These are phyloP conservation scores for Hirsutella minnesotensis DNA, from an alignment of 2,329 filamentous ascomycete species.

Conservation along the genomic window DNA sequence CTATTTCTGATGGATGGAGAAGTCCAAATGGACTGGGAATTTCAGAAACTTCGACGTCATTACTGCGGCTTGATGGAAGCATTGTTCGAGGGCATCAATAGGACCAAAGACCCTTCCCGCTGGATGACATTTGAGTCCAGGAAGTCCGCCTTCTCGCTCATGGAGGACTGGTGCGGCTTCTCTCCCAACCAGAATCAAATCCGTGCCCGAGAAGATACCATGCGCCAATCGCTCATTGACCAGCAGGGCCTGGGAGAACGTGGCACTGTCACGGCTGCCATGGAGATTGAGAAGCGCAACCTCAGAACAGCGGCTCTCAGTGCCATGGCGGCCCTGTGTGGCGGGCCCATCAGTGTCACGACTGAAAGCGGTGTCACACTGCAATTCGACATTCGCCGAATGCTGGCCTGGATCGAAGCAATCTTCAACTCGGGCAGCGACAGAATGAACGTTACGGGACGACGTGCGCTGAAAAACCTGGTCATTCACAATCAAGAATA, in stretches of 20 bases:
- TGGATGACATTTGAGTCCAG: constrained; percentile 98
- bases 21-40: constrained; percentile 89
- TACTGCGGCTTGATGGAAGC: constrained; percentile 93
- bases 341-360: constrained; percentile 70
- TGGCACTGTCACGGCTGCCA: constrained; percentile 70
- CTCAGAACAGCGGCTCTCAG: constrained; percentile 82
- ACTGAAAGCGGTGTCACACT: constrained; percentile 81
- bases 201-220: constrained; percentile 69
- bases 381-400: constrained; percentile 82
- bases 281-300: constrained; percentile 95
- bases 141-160: constrained; percentile 88
- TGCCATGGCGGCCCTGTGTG: constrained; percentile 90
- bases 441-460: constrained; percentile 80
- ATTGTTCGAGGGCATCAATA: constrained; percentile 82
- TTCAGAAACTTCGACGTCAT: constrained; percentile 80
- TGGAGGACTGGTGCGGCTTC: constrained; percentile 99
- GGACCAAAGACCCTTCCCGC: constrained; percentile 69
- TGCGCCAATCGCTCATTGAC: constrained; percentile 74
- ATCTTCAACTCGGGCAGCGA: constrained; percentile 92
- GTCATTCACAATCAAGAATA: constrained; percentile 85
- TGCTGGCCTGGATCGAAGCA: constrained; percentile 89
- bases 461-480: constrained; percentile 77
- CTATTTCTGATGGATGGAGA: constrained; percentile 91
- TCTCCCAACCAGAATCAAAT: constrained; percentile 83
- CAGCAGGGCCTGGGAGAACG: constrained; percentile 66